Evolutionary conservation across 2,329 filamentous ascomycete species (phyloP), one percentile per base, ranked within the genome.

Genomic region (Arthroderma sp.): DNA sequence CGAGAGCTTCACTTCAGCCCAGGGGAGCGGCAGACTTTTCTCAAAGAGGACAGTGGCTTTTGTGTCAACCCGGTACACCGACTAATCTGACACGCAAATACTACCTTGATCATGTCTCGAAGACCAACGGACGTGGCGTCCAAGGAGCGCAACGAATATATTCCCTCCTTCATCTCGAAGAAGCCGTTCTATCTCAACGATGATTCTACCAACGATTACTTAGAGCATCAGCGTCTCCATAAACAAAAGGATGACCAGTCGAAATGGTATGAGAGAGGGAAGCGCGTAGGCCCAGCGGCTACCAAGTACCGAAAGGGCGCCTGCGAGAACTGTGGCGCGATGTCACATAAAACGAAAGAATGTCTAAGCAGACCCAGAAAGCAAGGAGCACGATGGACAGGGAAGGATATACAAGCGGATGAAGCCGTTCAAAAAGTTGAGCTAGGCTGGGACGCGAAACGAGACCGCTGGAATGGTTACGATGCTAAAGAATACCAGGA

Each of bases 391-490:
- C 87, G 82, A 60, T 95, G 83, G 79, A 94, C 88, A 0, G 91
- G 91, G 22, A 82, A 78, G 58, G 83, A 96, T 59, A 98, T 98
- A 44, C 82, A 94, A 60, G 86, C 89, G 29, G 93, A 98, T 61
- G 87, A 95, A 58, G 68, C 83, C 6, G 70, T 94, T 8, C 83
- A 94, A 59, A 81, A 94, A 45, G 81, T 96, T 10, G 78, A 84
- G 38, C 68, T 96, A 40, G 86, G 88, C 3, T 98, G 89, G 86
- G 93, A 98, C 63, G 91, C 91, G 22, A 98, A 98, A 70, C 76
- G 91, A 54, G 91, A 98, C 68, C 78, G 89, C 37, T 98, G 91
- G 89, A 95, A 95, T 60, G 89, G 89, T n/a, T 98, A 94, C 64
- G 88, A 96, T 61, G 71, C 87, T 1, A 78, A 77, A 52, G 85